Evolutionary conservation across 305 asterid genomes (phyloP).

Genomic region (Euphrasia arctica): DNA sequence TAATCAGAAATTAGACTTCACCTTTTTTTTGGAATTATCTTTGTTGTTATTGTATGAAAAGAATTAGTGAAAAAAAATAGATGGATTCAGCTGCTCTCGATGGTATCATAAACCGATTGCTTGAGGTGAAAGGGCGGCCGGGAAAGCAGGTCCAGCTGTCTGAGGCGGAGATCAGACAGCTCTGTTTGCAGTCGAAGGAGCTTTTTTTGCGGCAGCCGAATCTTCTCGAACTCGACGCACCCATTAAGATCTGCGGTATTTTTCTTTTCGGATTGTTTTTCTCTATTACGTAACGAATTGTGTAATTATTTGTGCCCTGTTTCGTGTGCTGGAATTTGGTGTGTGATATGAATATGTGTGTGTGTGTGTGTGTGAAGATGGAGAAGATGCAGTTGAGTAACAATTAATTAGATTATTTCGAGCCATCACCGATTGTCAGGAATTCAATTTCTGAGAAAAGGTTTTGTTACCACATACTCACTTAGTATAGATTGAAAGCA

Average conservation of each 20-base stretch:
- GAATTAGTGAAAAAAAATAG: conserved; percentile 2
- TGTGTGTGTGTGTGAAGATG: background rate
- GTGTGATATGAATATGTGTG: background rate
- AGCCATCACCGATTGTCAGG: background rate
- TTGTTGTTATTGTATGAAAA: conserved; percentile 22
- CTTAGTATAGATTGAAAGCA: too few relatives aligned
- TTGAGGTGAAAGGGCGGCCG: conserved; percentile 72
- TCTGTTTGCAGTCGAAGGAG: conserved; percentile 65
- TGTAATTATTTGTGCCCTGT: background rate
- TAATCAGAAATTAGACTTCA: background rate
- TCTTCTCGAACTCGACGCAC: conserved; percentile 92
- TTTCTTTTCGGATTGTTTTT: background rate
- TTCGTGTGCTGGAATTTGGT: background rate
- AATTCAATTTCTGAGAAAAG: background rate
- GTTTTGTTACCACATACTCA: background rate
- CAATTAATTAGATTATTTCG: background rate
- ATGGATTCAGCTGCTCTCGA: conserved; percentile 69
- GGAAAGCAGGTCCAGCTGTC: conserved; percentile 91
- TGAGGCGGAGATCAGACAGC: conserved; percentile 72
- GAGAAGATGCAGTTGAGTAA: conserved; percentile 1
- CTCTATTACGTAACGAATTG: background rate
- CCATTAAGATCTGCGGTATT: conserved; percentile 85
- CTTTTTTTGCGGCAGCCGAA: conserved; percentile 79
- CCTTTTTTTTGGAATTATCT: background rate
- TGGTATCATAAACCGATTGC: conserved; percentile 66